phyloP scores from a whole-genome alignment of 2,329 filamentous ascomycete genomes.

The Diaporthe vexans region DNA sequence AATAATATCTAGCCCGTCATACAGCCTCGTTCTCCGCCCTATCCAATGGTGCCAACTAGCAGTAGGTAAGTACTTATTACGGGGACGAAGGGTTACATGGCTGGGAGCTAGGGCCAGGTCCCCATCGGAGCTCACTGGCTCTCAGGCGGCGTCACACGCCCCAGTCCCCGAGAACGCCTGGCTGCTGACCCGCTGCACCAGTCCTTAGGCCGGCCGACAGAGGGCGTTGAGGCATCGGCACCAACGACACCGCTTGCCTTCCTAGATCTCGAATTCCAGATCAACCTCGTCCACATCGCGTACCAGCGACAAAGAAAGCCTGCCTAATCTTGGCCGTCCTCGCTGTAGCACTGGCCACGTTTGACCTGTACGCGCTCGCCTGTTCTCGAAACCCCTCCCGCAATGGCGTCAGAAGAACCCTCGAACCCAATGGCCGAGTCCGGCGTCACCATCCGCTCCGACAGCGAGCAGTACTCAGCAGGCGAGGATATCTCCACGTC shows the following conservation, averaged over 20 bases:
- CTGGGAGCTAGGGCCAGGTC: conserved; percentile 37
- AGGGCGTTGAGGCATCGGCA: conserved; percentile 2
- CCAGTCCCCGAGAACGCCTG: background rate
- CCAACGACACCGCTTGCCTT: conserved; percentile 21
- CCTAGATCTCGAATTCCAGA: background rate
- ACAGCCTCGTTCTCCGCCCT: background rate
- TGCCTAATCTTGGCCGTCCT: background rate
- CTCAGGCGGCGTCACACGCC: conserved; percentile 4
- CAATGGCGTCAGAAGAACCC: conserved; percentile 68
- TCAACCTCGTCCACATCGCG: background rate
- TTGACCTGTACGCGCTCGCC: background rate
- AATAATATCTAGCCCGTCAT: background rate
- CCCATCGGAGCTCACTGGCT: conserved; percentile 29
- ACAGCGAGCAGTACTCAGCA: conserved; percentile 85
- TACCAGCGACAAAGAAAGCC: background rate
- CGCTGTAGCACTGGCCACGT: background rate
- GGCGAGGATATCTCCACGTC: conserved; percentile 73
- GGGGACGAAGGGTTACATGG: conserved; percentile 3
- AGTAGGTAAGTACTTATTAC: background rate
- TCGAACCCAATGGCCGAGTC: conserved; percentile 76
- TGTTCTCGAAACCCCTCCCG: conserved; percentile 24
- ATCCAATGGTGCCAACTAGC: background rate
- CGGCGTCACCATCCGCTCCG: conserved; percentile 82
- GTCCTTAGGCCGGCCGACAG: conserved; percentile 8
- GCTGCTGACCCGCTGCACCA: conserved; percentile 22